Conservation (phyloP, 2,329 filamentous ascomycete species). For the Verticillium tricorpus region DNA sequence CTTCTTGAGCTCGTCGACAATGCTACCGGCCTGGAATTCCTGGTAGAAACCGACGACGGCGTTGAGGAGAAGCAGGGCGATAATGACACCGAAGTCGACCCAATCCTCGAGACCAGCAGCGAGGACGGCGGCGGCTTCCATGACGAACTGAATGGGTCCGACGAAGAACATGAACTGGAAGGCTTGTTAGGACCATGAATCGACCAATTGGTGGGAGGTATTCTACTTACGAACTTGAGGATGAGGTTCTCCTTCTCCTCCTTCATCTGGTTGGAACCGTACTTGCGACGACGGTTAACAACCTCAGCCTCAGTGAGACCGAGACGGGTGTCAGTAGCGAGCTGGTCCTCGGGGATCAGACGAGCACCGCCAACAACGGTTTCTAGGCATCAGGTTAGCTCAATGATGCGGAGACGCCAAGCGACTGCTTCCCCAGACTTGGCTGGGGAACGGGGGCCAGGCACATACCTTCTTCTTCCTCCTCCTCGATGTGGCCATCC, state of each 20-base stretch:
- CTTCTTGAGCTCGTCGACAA: slow-evolving; percentile 88
- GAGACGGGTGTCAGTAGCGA: slow-evolving; percentile 68
- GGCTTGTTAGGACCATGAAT: neutral
- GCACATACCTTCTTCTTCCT: slow-evolving; percentile 42
- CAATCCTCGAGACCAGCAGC: slow-evolving; percentile 82
- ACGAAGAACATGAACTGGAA: slow-evolving; percentile 63
- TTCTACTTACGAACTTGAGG: slow-evolving; percentile 64
- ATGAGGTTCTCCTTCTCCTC: slow-evolving; percentile 83
- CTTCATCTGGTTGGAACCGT: slow-evolving; percentile 80
- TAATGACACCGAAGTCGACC: slow-evolving; percentile 93
- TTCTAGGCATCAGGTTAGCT: slow-evolving; percentile 16
- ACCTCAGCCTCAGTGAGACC: slow-evolving; percentile 74
- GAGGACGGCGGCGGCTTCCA: slow-evolving; percentile 79
- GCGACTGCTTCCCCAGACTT: neutral
- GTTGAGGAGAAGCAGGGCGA: slow-evolving; percentile 77
- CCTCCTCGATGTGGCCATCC: slow-evolving; percentile 65
- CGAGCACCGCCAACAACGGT: slow-evolving; percentile 49
- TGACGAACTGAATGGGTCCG: slow-evolving; percentile 89
- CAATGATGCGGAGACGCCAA: neutral
- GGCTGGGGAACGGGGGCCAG: neutral
- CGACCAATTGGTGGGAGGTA: neutral
- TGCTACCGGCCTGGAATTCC: slow-evolving; percentile 84
- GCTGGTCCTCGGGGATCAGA: slow-evolving; percentile 66
- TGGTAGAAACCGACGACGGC: slow-evolving; percentile 82
- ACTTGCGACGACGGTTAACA: slow-evolving; percentile 58